Percentiles rank a stretch among this genome's conserved stretches.
These are phyloP conservation scores for Colletotrichum gloeosporioides DNA, from an alignment of 2,329 filamentous ascomycete genomes.

Conservation along the genomic window DNA sequence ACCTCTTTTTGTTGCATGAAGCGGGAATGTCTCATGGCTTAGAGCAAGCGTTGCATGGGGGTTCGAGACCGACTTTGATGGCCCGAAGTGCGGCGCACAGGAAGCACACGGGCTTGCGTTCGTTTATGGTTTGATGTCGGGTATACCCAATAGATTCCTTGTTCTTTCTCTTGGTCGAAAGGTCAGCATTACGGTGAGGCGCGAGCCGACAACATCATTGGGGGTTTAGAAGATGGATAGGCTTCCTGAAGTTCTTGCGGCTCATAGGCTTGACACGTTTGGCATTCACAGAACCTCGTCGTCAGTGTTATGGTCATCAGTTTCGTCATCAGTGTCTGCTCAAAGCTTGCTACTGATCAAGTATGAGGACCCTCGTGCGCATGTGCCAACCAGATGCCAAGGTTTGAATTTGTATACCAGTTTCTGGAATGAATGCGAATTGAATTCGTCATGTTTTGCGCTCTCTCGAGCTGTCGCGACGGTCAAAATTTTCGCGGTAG, in stretches of 20 bases:
- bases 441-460: not conserved
- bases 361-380: not conserved
- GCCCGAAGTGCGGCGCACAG: not conserved
- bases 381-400: not conserved
- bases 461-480: not conserved
- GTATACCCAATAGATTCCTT: not conserved
- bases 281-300: not conserved
- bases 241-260: accelerated
- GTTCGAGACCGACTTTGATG: not conserved
- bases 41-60: not conserved
- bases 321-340: not conserved
- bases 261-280: not conserved
- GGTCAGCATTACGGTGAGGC: not conserved
- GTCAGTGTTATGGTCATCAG: not conserved
- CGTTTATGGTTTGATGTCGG: not conserved
- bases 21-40: not conserved
- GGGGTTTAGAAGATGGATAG: not conserved
- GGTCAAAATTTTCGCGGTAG: not conserved
- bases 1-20: slow-evolving; percentile 6
- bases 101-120: not conserved
- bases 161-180: not conserved
- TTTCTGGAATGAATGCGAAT: not conserved
- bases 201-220: not conserved
- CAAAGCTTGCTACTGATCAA: not conserved
- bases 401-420: not conserved